Conservation (phyloP, 192 early-diverging fungal genomes). For the Backusella sp. region DNA sequence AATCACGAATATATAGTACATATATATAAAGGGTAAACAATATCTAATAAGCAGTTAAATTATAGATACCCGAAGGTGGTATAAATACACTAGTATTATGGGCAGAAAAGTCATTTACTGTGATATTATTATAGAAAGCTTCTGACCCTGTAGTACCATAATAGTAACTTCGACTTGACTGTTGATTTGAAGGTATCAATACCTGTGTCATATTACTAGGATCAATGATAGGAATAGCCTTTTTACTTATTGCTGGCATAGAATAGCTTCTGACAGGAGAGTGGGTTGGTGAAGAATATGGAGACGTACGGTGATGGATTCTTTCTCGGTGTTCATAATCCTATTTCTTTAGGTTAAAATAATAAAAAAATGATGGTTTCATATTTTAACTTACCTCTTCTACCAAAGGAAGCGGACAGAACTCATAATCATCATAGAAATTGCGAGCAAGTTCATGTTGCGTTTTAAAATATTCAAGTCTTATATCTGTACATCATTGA, state of each 20-base stretch:
- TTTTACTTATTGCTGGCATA: background rate
- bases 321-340: constrained; percentile 29
- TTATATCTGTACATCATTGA: background rate
- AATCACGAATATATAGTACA: background rate
- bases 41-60: background rate
- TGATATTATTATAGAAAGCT: background rate
- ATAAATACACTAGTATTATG: background rate
- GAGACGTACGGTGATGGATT: constrained; percentile 20
- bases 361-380: background rate
- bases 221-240: constrained; percentile 50
- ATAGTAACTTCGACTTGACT: background rate
- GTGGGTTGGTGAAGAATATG: constrained; percentile 12
- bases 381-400: constrained; percentile 32
- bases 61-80: background rate
- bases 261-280: background rate
- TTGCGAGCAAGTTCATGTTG: constrained; percentile 51
- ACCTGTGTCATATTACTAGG: constrained; percentile 47
- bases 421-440: constrained; percentile 59
- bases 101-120: background rate
- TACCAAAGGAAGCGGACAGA: constrained; percentile 50
- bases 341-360: constrained; percentile 2
- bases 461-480: constrained; percentile 46
- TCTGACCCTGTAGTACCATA: background rate
- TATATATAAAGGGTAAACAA: background rate
- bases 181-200: background rate